Conservation (phyloP, 116 monocot genomes). For the Papilionanthe hybrid region DNA sequence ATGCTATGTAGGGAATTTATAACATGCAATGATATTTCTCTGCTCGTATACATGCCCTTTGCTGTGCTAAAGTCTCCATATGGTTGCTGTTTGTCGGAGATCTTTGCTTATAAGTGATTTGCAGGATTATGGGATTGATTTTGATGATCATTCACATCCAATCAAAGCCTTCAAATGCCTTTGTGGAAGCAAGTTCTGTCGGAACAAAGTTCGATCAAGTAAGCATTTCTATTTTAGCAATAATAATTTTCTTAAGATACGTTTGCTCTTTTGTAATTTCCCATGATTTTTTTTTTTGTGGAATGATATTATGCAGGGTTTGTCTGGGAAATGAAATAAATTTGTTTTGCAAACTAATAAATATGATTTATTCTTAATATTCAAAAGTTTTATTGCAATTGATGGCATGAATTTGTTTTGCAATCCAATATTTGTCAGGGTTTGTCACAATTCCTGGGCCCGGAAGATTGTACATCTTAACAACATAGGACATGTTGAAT, state of each 20-base stretch:
- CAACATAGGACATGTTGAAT: too few species aligned
- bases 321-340: not conserved
- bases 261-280: not conserved
- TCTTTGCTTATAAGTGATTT: not conserved
- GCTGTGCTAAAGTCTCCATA: not conserved
- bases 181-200: constrained; percentile 27
- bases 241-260: not conserved
- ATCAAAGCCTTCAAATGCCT: constrained; percentile 31
- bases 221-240: not conserved
- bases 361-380: not conserved
- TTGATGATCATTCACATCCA: constrained; percentile 21
- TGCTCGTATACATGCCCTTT: not conserved
- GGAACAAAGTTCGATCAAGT: constrained; percentile 16
- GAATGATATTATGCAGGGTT: not conserved
- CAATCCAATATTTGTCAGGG: too few species aligned
- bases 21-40: not conserved
- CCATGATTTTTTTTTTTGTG: not conserved
- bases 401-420: not conserved
- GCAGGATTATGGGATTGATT: constrained; percentile 32
- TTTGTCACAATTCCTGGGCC: not conserved
- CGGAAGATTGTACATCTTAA: not conserved
- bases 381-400: not conserved
- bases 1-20: not conserved
- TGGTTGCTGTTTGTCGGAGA: not conserved
- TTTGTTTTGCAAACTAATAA: not conserved